phyloP scores from a whole-genome alignment of 2,329 filamentous ascomycete species.

The Tolypocladium capitatum region DNA sequence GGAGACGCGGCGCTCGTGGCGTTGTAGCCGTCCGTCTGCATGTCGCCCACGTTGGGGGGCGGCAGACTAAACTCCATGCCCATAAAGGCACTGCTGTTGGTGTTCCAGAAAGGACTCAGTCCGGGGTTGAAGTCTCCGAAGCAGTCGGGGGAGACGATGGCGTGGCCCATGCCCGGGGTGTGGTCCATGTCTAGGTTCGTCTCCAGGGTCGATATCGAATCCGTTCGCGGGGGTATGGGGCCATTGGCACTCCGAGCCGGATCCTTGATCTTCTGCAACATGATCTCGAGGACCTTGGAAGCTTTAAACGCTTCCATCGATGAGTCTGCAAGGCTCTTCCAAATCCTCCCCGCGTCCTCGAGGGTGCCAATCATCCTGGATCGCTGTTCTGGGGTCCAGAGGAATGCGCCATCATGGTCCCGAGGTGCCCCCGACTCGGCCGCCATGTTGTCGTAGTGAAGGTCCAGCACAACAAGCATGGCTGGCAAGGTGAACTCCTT shows the following conservation, averaged over 20 bases:
- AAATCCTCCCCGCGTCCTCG: conserved; percentile 62
- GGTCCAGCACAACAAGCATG: conserved; percentile 71
- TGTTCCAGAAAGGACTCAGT: conserved; percentile 18
- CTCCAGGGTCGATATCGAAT: conserved; percentile 15
- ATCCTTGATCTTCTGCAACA: conserved; percentile 60
- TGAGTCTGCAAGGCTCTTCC: conserved; percentile 61
- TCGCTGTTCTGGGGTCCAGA: conserved; percentile 47
- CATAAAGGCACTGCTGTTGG: conserved; percentile 27
- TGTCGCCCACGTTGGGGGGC: conserved; percentile 16
- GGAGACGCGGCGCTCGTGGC: conserved; percentile 24
- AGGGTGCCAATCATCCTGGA: conserved; percentile 66
- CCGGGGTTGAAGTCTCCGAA: conserved; percentile 13
- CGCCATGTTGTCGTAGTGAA: conserved; percentile 54
- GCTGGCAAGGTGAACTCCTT: conserved; percentile 79
- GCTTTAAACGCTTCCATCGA: conserved; percentile 90
- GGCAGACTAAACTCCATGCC: conserved; percentile 29
- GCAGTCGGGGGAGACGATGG: conserved; percentile 12
- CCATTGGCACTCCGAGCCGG: conserved; percentile 6
- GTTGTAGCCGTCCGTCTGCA: conserved; percentile 17
- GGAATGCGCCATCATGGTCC: conserved; percentile 31
- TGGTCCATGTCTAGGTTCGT: conserved; percentile 27
- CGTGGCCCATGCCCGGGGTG: conserved; percentile 12
- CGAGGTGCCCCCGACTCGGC: conserved; percentile 23
- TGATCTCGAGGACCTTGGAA: conserved; percentile 63
- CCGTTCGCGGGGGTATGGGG: conserved; percentile 6